phyloP scores from a whole-genome alignment of 257 asterid species.

The Misopates orontium region DNA sequence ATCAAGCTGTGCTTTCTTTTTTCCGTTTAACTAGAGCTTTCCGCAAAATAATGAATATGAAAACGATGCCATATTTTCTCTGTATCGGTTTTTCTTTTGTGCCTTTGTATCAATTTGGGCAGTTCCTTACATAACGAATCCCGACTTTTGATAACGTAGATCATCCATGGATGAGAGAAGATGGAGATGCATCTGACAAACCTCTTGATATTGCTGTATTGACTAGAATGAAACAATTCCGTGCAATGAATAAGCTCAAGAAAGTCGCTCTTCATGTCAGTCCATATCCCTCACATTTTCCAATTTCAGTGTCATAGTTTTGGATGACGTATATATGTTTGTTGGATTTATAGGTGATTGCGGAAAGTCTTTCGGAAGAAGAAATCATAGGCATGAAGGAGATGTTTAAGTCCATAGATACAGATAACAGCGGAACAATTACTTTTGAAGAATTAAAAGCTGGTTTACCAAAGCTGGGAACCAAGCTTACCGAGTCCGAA shows the following conservation, averaged over 20 bases:
- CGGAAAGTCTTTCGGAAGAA: slow-evolving; percentile 92
- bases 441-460: slow-evolving; percentile 91
- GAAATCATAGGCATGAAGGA: slow-evolving; percentile 97
- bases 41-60: neutral
- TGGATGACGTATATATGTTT: neutral
- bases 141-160: slow-evolving; percentile 39
- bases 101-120: neutral
- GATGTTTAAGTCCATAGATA: slow-evolving; percentile 93
- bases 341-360: slow-evolving; percentile 64
- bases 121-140: neutral
- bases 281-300: neutral
- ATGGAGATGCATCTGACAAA: slow-evolving; percentile 91
- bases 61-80: neutral
- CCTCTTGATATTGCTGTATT: slow-evolving; percentile 89
- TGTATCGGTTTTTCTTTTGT: neutral
- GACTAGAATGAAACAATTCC: slow-evolving; percentile 91
- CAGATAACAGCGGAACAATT: slow-evolving; percentile 88
- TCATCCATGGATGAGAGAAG: slow-evolving; percentile 99
- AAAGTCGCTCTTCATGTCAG: slow-evolving; percentile 91
- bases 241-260: slow-evolving; percentile 97
- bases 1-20: too few species aligned
- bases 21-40: neutral
- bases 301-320: neutral
- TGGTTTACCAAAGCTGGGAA: slow-evolving; percentile 88
- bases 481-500: slow-evolving; percentile 92